Conservation (phyloP, 1,284 basidiomycete genomes). For the Lentinula novae-zelandiae region DNA sequence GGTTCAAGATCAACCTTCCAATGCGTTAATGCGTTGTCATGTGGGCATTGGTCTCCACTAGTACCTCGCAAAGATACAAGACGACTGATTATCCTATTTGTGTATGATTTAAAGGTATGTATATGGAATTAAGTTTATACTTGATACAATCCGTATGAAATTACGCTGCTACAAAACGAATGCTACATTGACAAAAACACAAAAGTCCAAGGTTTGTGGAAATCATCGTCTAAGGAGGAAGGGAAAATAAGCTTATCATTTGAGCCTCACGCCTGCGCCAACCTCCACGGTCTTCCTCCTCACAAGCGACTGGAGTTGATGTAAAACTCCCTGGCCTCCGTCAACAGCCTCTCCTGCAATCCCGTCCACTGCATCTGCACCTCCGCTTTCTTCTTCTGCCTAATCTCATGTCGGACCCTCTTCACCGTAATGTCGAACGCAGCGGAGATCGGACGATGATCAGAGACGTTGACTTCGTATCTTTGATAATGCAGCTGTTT, state of each 20-base stretch:
- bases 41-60: not conserved
- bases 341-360: slow-evolving; percentile 53
- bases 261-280: not conserved
- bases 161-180: not conserved
- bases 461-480: slow-evolving; percentile 82
- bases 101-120: not conserved
- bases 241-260: not conserved
- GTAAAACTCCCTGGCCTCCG: slow-evolving; percentile 52
- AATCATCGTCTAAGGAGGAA: not conserved
- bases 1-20: not conserved
- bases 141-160: not conserved
- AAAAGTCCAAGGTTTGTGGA: not conserved
- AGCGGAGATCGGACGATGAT: slow-evolving; percentile 86
- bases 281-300: not conserved
- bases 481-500: slow-evolving; percentile 64
- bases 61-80: not conserved
- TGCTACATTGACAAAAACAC: slow-evolving; percentile 6
- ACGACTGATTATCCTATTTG: not conserved
- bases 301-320: slow-evolving; percentile 12
- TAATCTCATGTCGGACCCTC: slow-evolving; percentile 55
- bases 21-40: not conserved
- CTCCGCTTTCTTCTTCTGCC: slow-evolving; percentile 51
- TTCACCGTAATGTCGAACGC: slow-evolving; percentile 74
- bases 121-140: not conserved
- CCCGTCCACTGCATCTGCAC: slow-evolving; percentile 58